Evolutionary conservation across 2,329 filamentous ascomycete species (phyloP).

Genomic region (Aureobasidium uvarum): DNA sequence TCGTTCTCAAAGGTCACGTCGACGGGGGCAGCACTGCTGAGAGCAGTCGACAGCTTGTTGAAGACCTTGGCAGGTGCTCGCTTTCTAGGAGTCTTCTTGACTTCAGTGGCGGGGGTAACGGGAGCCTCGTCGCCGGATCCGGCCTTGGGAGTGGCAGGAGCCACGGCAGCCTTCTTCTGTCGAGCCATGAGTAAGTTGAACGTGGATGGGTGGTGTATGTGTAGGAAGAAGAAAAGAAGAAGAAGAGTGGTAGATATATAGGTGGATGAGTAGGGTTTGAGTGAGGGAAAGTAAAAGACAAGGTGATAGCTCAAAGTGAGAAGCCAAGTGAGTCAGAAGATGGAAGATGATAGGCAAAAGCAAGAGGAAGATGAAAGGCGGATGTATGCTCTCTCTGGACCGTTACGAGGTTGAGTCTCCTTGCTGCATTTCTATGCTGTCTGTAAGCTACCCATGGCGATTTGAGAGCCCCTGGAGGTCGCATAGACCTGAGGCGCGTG

Average conservation of each 20-base stretch:
- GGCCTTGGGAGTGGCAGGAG: conserved; percentile 27
- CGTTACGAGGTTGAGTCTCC: not conserved
- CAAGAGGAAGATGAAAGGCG: no score
- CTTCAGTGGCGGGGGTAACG: not conserved
- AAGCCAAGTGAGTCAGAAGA: not conserved
- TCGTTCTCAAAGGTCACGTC: conserved; percentile 34
- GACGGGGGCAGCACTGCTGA: conserved; percentile 30
- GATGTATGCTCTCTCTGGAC: not conserved
- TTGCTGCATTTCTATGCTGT: not conserved
- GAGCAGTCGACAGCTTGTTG: conserved; percentile 28
- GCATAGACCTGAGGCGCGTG: no score
- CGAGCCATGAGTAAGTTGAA: not conserved
- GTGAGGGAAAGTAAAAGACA: no score
- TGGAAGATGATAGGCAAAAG: not conserved
- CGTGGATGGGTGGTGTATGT: not conserved
- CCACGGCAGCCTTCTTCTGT: conserved; percentile 24
- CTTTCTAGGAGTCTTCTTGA: conserved; percentile 30
- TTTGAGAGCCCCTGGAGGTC: no score
- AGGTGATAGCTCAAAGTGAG: not conserved
- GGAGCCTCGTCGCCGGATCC: conserved; percentile 24
- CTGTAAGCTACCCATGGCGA: no score
- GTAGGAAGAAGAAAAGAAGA: not conserved
- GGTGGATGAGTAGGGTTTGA: not conserved
- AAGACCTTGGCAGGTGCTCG: not conserved
- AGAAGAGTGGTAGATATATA: not conserved